Percentiles rank a stretch among this genome's conserved stretches.
These are phyloP conservation scores for Gynostemma pentaphyllum DNA, from an alignment of 306 rosid genomes.

Conservation along the genomic window DNA sequence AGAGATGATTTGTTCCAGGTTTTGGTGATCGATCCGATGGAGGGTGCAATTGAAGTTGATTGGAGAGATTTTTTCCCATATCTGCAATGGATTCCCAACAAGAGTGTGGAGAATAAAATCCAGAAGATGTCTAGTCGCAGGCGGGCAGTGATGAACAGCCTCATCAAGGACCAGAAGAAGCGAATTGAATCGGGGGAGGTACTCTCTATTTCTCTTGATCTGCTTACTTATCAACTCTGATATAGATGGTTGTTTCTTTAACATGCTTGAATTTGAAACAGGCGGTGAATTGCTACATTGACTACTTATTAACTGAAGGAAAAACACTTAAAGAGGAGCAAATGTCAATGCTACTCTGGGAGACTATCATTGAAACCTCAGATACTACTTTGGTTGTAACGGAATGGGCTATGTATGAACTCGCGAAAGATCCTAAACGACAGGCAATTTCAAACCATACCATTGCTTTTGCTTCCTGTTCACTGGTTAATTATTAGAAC, in stretches of 20 bases:
- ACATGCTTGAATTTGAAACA: slow-evolving; percentile 22
- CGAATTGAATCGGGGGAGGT: slow-evolving; percentile 75
- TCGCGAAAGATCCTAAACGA: slow-evolving; percentile 46
- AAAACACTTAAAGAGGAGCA: slow-evolving; percentile 50
- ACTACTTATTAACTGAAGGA: slow-evolving; percentile 51
- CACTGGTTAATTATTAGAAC: neutral
- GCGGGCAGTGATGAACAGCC: slow-evolving; percentile 44
- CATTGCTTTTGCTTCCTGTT: neutral
- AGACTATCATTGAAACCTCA: slow-evolving; percentile 64
- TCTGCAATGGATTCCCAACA: slow-evolving; percentile 86
- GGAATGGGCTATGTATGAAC: slow-evolving; percentile 92
- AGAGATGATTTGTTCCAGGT: slow-evolving; percentile 42
- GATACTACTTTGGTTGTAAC: slow-evolving; percentile 72
- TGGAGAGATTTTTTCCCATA: slow-evolving; percentile 99
- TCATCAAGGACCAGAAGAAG: slow-evolving; percentile 48
- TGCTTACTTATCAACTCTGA: neutral
- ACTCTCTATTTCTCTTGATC: neutral
- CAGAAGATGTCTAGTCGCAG: slow-evolving; percentile 22
- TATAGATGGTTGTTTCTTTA: slow-evolving; percentile 1
- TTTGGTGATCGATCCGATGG: slow-evolving; percentile 69
- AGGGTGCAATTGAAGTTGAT: slow-evolving; percentile 92
- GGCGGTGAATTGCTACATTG: slow-evolving; percentile 53
- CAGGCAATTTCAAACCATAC: slow-evolving; percentile 34
- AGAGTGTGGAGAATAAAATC: slow-evolving; percentile 37
- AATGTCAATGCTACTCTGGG: slow-evolving; percentile 64